Conservation (phyloP, 2,329 filamentous ascomycete genomes). For the Knufia fluminis region DNA sequence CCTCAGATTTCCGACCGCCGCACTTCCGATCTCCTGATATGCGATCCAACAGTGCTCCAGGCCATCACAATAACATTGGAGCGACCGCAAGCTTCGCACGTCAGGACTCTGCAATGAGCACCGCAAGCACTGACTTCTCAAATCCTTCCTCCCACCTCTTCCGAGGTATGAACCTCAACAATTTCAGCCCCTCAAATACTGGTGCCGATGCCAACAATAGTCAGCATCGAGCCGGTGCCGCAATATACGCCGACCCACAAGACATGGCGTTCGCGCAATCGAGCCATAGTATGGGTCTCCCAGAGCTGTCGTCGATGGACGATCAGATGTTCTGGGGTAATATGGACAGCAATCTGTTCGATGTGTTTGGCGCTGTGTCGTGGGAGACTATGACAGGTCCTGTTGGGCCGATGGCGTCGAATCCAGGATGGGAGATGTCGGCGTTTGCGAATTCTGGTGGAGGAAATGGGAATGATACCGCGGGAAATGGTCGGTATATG, state of each 20-base stretch:
- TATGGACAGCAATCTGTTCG: conserved; percentile 21
- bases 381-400: conserved; percentile 24
- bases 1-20: conserved; percentile 1
- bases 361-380: conserved; percentile 21
- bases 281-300: conserved; percentile 18
- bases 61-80: not conserved
- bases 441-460: conserved; percentile 1
- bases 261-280: conserved; percentile 19
- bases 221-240: conserved; percentile 11
- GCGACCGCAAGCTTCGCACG: conserved; percentile 12
- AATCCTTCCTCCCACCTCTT: conserved; percentile 7
- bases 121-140: conserved; percentile 12
- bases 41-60: not conserved
- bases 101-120: conserved; percentile 11
- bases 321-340: conserved; percentile 23
- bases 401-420: conserved; percentile 2
- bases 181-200: not conserved
- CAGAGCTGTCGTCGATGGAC: conserved; percentile 13
- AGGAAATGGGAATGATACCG: not conserved
- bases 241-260: conserved; percentile 20
- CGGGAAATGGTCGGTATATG: not conserved
- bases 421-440: conserved; percentile 7
- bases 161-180: not conserved
- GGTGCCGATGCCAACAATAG: not conserved
- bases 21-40: conserved; percentile 1